These are phyloP conservation scores for Tubosaeta brunneosetosa DNA, from an alignment of 768 basidiomycete species.

Conservation along the genomic window DNA sequence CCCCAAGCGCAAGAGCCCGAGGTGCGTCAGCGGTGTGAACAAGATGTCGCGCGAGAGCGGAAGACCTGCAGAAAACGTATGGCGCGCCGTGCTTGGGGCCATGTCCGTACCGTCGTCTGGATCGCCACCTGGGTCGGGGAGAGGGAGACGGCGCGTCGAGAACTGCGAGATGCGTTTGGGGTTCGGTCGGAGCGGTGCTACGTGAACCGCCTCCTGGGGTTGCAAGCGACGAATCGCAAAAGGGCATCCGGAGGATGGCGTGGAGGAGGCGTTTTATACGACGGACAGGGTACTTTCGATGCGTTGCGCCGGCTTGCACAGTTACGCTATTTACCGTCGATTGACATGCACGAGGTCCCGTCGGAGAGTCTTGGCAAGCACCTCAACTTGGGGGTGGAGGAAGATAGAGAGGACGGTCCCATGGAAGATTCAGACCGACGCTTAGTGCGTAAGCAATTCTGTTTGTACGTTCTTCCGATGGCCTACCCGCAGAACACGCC, in stretches of 20 bases:
- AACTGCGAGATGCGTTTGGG: conserved; percentile 52
- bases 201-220: conserved; percentile 35
- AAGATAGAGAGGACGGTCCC: conserved; percentile 27
- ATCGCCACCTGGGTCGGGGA: background rate
- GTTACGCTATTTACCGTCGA: conserved; percentile 74
- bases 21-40: conserved; percentile 65
- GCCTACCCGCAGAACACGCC: conserved; percentile 56
- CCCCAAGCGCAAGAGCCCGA: conserved; percentile 61
- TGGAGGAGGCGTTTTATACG: conserved; percentile 98
- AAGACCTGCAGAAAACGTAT: conserved; percentile 31
- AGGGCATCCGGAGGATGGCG: conserved; percentile 91
- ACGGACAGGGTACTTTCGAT: conserved; percentile 87
- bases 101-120: background rate
- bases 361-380: conserved; percentile 61
- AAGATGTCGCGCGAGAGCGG: conserved; percentile 62
- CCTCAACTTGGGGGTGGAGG: conserved; percentile 49
- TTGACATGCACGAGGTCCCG: conserved; percentile 81
- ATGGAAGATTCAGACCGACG: conserved; percentile 62
- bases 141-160: conserved; percentile 48
- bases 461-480: background rate
- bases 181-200: conserved; percentile 50
- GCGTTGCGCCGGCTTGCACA: conserved; percentile 54
- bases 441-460: conserved; percentile 57
- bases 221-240: conserved; percentile 21
- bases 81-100: no score